Percentiles rank a stretch among this genome's conserved stretches.
phyloP scores from a whole-genome alignment of 2,329 filamentous ascomycete genomes.

The Arthrobotrys entomopaga region DNA sequence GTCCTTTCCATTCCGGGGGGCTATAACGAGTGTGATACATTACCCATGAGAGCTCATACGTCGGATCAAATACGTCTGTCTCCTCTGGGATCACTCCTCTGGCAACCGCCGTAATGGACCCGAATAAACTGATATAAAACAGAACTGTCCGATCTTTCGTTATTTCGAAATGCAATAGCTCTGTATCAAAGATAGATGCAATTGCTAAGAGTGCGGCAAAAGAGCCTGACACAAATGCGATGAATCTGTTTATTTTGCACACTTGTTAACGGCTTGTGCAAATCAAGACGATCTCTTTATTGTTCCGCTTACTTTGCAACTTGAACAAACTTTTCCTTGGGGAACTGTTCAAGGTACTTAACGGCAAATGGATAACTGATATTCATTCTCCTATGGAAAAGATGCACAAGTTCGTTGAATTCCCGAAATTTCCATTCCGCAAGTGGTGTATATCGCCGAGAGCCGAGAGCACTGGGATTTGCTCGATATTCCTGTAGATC shows the following conservation, averaged over 20 bases:
- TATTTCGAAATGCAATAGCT: slow-evolving; percentile 93
- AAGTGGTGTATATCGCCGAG: slow-evolving; percentile 88
- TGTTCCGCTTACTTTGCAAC: slow-evolving; percentile 66
- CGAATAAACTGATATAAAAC: slow-evolving; percentile 87
- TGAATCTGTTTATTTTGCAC: slow-evolving; percentile 67
- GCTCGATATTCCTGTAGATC: slow-evolving; percentile 87
- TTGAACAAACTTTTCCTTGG: slow-evolving; percentile 91
- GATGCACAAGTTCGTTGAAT: slow-evolving; percentile 94
- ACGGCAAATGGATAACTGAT: slow-evolving; percentile 96
- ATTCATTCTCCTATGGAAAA: slow-evolving; percentile 87
- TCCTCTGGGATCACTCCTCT: slow-evolving; percentile 88
- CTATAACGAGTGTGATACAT: slow-evolving; percentile 93
- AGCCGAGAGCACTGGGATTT: slow-evolving; percentile 86
- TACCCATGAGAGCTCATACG: slow-evolving; percentile 86
- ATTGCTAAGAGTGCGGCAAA: slow-evolving; percentile 85
- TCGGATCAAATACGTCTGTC: slow-evolving; percentile 87
- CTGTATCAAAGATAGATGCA: slow-evolving; percentile 86
- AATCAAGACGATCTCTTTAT: neutral
- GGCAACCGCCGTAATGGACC: slow-evolving; percentile 82
- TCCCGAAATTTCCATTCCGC: slow-evolving; percentile 99
- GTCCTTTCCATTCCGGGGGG: slow-evolving; percentile 85
- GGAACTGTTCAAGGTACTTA: slow-evolving; percentile 93
- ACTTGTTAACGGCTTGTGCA: neutral
- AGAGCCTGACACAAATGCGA: slow-evolving; percentile 87
- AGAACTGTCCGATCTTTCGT: slow-evolving; percentile 87